These are phyloP conservation scores for Apostasia ramifera DNA, from an alignment of 106 monocot genomes.

Conservation along the genomic window DNA sequence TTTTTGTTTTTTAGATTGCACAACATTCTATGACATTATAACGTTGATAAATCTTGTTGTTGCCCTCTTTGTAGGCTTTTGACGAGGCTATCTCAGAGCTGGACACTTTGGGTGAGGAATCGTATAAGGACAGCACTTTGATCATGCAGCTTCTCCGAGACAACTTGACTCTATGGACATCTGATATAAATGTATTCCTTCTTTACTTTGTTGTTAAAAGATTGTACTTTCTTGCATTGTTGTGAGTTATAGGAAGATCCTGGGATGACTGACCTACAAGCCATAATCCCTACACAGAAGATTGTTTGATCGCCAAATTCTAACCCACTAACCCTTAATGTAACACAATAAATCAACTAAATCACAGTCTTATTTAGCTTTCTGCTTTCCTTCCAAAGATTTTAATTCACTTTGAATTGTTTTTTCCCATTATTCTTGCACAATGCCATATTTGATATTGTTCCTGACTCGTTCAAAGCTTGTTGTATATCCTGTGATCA, in stretches of 20 bases:
- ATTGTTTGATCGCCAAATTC: neutral
- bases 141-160: conserved; percentile 9
- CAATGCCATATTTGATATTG: too few species aligned
- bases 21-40: neutral
- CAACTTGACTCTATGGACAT: conserved; percentile 10
- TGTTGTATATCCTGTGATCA: too few species aligned
- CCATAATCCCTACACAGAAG: too few species aligned
- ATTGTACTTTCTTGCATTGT: too few species aligned
- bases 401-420: too few species aligned
- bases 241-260: too few species aligned
- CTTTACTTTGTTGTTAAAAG: neutral
- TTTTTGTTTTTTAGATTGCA: too few species aligned
- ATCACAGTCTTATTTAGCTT: neutral
- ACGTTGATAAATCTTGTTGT: neutral
- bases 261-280: too few species aligned
- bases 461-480: too few species aligned
- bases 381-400: too few species aligned
- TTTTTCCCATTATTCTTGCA: too few species aligned
- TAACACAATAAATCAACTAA: neutral
- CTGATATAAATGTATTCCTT: conserved; percentile 5
- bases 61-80: neutral
- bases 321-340: neutral
- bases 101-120: conserved; percentile 10
- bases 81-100: conserved; percentile 7
- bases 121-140: conserved; percentile 7